Base-by-base conservation (phyloP, 148 eudicot genomes). In the Dysphania ambrosioides region DNA sequence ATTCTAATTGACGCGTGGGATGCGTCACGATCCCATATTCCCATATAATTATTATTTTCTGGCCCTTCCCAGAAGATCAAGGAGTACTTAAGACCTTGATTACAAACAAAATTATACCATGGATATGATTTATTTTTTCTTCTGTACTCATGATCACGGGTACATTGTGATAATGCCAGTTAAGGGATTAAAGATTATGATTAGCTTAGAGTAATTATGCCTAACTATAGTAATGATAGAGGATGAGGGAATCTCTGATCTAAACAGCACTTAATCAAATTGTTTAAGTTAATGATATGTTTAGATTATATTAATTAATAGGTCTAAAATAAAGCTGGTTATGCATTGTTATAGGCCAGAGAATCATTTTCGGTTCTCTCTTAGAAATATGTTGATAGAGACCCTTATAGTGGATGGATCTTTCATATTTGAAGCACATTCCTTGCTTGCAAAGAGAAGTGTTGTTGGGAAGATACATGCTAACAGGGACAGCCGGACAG, bases 141-240 rank as follows among this genome's bases (percentile, higher is more conserved):
- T n/a, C n/a, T 56, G 82, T 66, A 75, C 79, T 75, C 82, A 70
- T 80, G 72, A 80, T 80, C 75, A 75, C 56, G 75, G 75, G 61
- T 51, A 58, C 57, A 69, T 74, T 44, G 63, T 62, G 26, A 66
- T 66, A 70, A 53, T 24, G 23, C 3, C 35, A 30, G 31, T 6
- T 34, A 34, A 55, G 6, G 41, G 64, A 27, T 44, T 51, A 70
- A 75, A 11, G 30, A 63, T 74, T 36, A 49, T 68, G 74, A 79
- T 79, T 79, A 73, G 30, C 42, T 51, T 66, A 56, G 64, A 27
- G 40, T 34, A 79, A 53, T 79, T 44, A 79, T 75, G 57, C 76
- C 66, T 75, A 71, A 80, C 76, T 68, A 41, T 29, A 55, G 62
- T 80, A 75, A 80, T 80, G 61, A 75, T 80, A 72, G 56, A 70